Conservation (phyloP, 805 yeast species). For the Jamesozyma piceae region DNA sequence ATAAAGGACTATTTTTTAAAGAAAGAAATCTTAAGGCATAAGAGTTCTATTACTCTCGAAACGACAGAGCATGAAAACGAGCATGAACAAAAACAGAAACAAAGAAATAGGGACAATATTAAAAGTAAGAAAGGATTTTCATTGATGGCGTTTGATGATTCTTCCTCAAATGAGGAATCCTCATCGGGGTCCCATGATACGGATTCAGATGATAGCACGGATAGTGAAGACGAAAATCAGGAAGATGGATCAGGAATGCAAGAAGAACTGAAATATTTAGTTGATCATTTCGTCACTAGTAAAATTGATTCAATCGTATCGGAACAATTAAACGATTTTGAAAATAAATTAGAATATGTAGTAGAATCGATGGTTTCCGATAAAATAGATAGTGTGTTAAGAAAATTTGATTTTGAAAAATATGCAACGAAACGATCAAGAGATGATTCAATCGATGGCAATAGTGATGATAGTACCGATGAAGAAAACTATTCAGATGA, state of each 20-base stretch:
- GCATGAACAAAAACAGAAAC: not conserved
- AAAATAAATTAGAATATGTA: constrained; percentile 9
- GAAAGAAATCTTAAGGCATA: constrained; percentile 7
- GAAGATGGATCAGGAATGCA: constrained; percentile 12
- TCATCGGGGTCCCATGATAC: constrained; percentile 1
- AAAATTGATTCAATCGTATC: constrained; percentile 15
- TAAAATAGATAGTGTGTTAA: constrained; percentile 7
- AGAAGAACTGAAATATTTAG: constrained; percentile 22
- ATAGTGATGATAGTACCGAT: not conserved
- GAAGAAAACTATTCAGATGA: not conserved
- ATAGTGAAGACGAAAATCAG: constrained; percentile 8
- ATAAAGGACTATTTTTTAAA: constrained; percentile 12
- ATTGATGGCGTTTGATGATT: constrained; percentile 7
- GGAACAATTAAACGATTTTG: constrained; percentile 13
- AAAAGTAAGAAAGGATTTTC: constrained; percentile 2
- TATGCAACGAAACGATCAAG: not conserved
- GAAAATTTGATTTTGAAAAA: constrained; percentile 3
- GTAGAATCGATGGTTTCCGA: constrained; percentile 12
- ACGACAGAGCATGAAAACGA: not conserved
- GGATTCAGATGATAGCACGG: constrained; percentile 6
- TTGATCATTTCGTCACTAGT: constrained; percentile 21
- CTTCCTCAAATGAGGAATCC: constrained; percentile 2
- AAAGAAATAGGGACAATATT: not conserved
- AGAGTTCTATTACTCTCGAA: not conserved
- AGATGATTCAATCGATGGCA: not conserved